Evolutionary conservation across 2,329 filamentous ascomycete species (phyloP).

Genomic region (Raffaelea albimanens): DNA sequence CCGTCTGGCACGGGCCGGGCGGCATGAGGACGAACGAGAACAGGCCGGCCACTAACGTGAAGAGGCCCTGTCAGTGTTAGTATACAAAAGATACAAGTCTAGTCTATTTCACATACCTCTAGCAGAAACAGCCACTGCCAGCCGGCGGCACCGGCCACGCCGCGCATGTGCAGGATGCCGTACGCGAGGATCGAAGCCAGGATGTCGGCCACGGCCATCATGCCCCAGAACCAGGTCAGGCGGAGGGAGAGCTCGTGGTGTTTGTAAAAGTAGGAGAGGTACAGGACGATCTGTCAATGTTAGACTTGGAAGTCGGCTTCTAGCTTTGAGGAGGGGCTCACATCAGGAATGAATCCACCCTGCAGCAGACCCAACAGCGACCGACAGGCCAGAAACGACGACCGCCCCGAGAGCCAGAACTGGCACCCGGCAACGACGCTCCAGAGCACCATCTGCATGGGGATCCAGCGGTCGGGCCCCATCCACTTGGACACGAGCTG

Average conservation of each 20-base stretch:
- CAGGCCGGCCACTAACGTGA: conserved; percentile 33
- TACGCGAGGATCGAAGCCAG: conserved; percentile 28
- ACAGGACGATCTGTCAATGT: conserved; percentile 23
- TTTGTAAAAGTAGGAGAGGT: conserved; percentile 35
- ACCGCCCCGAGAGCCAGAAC: conserved; percentile 28
- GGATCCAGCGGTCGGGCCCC: conserved; percentile 51
- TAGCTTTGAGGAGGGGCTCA: conserved; percentile 13
- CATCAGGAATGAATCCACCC: conserved; percentile 36
- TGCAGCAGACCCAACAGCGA: conserved; percentile 31
- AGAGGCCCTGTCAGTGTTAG: conserved; percentile 11
- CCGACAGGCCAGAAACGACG: conserved; percentile 29
- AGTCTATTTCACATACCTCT: conserved; percentile 33
- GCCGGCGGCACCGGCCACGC: conserved; percentile 23
- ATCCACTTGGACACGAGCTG: conserved; percentile 50
- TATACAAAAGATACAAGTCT: too few species aligned
- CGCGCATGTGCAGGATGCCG: conserved; percentile 29
- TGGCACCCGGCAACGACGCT: conserved; percentile 42
- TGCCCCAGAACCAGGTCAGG: conserved; percentile 31
- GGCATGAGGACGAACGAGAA: conserved; percentile 40
- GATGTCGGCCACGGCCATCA: conserved; percentile 30
- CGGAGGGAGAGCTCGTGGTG: conserved; percentile 28
- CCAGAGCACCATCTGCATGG: conserved; percentile 47
- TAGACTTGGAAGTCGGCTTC: too few species aligned
- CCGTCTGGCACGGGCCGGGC: conserved; percentile 28
- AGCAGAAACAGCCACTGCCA: conserved; percentile 46